A percentile compares a stretch with the other conserved stretches of the same genome.
Conservation (phyloP, 2,329 filamentous ascomycete genomes). For the Plectosphaerella sp. region DNA sequence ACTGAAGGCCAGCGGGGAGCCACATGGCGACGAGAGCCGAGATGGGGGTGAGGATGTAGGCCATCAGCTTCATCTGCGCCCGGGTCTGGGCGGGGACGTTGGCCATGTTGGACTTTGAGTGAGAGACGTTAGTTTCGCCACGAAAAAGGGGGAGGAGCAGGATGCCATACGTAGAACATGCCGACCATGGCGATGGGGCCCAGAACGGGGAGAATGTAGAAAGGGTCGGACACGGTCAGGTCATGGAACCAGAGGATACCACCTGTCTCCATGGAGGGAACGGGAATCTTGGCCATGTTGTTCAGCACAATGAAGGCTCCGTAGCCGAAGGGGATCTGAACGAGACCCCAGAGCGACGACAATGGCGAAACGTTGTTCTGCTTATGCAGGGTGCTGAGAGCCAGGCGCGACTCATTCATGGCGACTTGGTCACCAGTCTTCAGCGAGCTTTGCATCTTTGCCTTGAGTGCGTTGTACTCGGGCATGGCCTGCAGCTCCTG, state of each 20-base stretch:
- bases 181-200: conserved; percentile 53
- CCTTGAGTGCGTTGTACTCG: conserved; percentile 42
- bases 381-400: conserved; percentile 30
- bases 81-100: conserved; percentile 25
- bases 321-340: conserved; percentile 64
- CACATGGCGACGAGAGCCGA: conserved; percentile 41
- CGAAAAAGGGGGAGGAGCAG: background rate
- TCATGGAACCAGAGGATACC: conserved; percentile 76
- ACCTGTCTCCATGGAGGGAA: conserved; percentile 70
- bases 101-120: conserved; percentile 27
- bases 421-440: conserved; percentile 46
- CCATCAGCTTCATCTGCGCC: conserved; percentile 35
- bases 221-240: conserved; percentile 72
- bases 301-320: conserved; percentile 76
- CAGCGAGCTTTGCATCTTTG: conserved; percentile 40
- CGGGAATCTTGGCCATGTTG: conserved; percentile 72
- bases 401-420: conserved; percentile 35
- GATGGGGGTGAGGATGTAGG: conserved; percentile 36
- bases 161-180: conserved; percentile 45
- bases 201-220: conserved; percentile 64
- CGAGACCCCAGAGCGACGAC: conserved; percentile 31
- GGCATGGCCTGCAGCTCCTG: conserved; percentile 51
- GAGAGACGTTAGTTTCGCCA: conserved; percentile 9
- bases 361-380: conserved; percentile 27
- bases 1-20: conserved; percentile 43